A percentile compares a stretch with the other conserved stretches of the same genome.
These are phyloP conservation scores for Elaphomyces granulatus DNA, from an alignment of 495 filamentous ascomycete genomes.

Conservation along the genomic window DNA sequence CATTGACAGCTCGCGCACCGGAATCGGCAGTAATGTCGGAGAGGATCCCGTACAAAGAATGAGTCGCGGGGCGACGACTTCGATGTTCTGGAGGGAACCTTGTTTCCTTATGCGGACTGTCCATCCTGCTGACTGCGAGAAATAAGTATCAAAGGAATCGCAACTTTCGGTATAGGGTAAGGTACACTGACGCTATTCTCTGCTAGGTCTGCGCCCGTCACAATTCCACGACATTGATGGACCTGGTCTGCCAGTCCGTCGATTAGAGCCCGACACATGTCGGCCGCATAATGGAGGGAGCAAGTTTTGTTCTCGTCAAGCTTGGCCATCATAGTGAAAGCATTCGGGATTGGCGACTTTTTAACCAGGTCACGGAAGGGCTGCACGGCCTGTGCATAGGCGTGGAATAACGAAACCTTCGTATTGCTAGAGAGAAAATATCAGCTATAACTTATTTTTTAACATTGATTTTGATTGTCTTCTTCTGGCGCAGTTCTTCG, in stretches of 20 bases:
- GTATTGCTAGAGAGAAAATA: conserved; percentile 22
- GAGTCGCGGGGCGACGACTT: conserved; percentile 27
- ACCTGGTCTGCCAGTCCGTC: conserved; percentile 33
- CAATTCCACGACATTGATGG: conserved; percentile 23
- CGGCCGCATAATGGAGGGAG: conserved; percentile 37
- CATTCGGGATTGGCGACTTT: conserved; percentile 32
- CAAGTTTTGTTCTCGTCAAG: conserved; percentile 41
- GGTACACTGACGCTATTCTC: conserved; percentile 16
- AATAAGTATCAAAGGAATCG: conserved; percentile 3
- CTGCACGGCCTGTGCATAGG: conserved; percentile 33
- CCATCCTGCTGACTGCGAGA: conserved; percentile 25
- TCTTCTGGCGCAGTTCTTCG: no score
- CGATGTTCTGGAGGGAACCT: conserved; percentile 17
- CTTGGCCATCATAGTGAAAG: conserved; percentile 35
- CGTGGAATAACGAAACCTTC: conserved; percentile 39
- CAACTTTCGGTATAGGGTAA: conserved; percentile 3
- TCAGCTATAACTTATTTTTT: not conserved
- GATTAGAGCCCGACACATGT: conserved; percentile 36
- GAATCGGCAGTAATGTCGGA: conserved; percentile 32
- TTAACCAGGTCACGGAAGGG: conserved; percentile 36
- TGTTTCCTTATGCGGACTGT: conserved; percentile 25
- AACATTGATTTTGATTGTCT: no score
- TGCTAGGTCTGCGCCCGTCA: conserved; percentile 26
- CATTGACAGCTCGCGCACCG: conserved; percentile 17
- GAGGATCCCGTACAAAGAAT: conserved; percentile 45